Conservation (phyloP, 2,329 filamentous ascomycete species). For the Aspergillus caelatus region DNA sequence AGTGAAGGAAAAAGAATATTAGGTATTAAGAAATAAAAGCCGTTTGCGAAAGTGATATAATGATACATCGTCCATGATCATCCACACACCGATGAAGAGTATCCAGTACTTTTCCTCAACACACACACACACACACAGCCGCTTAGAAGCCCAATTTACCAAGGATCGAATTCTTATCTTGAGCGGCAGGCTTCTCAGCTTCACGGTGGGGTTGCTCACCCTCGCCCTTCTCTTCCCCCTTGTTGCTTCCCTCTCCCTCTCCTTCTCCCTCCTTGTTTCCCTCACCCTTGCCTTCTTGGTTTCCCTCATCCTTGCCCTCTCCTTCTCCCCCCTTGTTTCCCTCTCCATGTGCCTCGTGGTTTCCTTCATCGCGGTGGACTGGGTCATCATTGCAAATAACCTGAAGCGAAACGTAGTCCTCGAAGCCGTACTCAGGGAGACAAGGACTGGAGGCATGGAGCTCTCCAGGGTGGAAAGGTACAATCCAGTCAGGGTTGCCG, state of each 20-base stretch:
- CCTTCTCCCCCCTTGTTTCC: too few species aligned
- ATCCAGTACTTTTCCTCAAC: not conserved
- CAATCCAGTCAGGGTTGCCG: slow-evolving; percentile 13
- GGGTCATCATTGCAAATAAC: slow-evolving; percentile 14
- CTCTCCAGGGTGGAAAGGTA: slow-evolving; percentile 13
- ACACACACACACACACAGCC: not conserved
- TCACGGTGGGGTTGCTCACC: not conserved
- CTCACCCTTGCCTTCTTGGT: not conserved
- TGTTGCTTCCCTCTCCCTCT: not conserved
- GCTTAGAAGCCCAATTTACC: not conserved
- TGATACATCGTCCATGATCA: not conserved
- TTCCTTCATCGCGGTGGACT: too few species aligned
- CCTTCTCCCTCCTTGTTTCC: not conserved
- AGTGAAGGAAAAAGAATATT: not conserved
- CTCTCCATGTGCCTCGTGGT: too few species aligned
- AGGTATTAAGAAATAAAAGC: not conserved
- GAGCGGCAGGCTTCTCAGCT: not conserved
- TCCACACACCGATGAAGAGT: not conserved
- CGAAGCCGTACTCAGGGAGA: slow-evolving; percentile 12
- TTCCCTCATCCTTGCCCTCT: not conserved
- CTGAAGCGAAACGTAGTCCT: slow-evolving; percentile 8
- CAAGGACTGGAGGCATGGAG: slow-evolving; percentile 8
- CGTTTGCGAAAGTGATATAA: not conserved
- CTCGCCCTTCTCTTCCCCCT: not conserved
- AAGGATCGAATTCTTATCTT: not conserved